These are phyloP conservation scores for Talaromyces sp. DNA, from an alignment of 2,329 filamentous ascomycete genomes.

Conservation along the genomic window DNA sequence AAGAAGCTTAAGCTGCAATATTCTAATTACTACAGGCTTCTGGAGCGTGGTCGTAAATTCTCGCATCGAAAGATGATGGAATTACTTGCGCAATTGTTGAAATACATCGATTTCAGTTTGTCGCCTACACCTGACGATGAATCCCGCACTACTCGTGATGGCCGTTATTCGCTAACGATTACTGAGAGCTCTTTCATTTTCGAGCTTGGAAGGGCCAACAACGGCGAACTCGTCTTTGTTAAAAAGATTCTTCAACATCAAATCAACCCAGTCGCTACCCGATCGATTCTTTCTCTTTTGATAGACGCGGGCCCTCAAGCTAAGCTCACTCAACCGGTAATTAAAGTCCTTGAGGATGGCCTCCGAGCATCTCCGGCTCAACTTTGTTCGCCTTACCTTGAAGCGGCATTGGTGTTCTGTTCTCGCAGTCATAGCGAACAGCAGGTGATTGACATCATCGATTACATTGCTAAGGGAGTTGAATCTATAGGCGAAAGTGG, in stretches of 20 bases:
- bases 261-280: constrained; percentile 52
- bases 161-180: constrained; percentile 33
- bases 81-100: constrained; percentile 39
- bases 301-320: constrained; percentile 51
- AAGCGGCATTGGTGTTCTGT: constrained; percentile 56
- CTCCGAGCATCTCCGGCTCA: constrained; percentile 52
- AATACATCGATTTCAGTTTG: constrained; percentile 36
- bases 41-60: constrained; percentile 48
- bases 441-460: constrained; percentile 38
- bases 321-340: constrained; percentile 49
- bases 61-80: constrained; percentile 42
- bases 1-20: constrained; percentile 56
- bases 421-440: constrained; percentile 34
- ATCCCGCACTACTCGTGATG: constrained; percentile 25
- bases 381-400: constrained; percentile 54
- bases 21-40: constrained; percentile 37
- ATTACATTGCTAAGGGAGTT: constrained; percentile 45
- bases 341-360: constrained; percentile 51
- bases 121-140: constrained; percentile 27
- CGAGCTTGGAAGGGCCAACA: constrained; percentile 31
- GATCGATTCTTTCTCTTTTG: constrained; percentile 57
- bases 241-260: constrained; percentile 64
- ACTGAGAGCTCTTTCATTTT: constrained; percentile 35
- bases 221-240: constrained; percentile 40
- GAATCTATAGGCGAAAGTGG: constrained; percentile 48